phyloP scores from a whole-genome alignment of 2,329 filamentous ascomycete genomes.

The Tolypocladium tropicale region DNA sequence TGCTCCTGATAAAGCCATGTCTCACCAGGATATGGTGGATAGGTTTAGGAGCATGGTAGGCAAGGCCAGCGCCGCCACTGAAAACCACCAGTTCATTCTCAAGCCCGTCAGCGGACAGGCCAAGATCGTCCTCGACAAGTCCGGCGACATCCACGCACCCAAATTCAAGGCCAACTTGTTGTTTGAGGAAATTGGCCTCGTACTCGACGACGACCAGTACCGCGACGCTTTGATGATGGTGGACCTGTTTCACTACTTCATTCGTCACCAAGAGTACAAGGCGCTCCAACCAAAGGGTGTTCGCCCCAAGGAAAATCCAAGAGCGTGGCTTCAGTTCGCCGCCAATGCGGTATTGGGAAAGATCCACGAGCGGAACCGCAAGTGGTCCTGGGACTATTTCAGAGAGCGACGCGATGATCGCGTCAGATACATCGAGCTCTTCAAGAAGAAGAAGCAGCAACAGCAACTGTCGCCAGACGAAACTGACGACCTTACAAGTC shows the following conservation, averaged over 20 bases:
- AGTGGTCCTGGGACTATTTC: conserved; percentile 96
- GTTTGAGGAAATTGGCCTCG: conserved; percentile 95
- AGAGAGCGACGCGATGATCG: conserved; percentile 86
- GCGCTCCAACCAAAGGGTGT: conserved; percentile 76
- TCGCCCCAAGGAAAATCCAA: conserved; percentile 77
- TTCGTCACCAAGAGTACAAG: conserved; percentile 95
- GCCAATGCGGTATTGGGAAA: conserved; percentile 81
- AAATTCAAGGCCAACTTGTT: conserved; percentile 85
- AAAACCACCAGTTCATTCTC: conserved; percentile 80
- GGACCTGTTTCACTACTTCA: conserved; percentile 96
- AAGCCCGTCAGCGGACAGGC: conserved; percentile 93
- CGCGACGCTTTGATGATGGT: conserved; percentile 96
- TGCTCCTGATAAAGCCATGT: conserved; percentile 41
- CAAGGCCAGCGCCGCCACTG: conserved; percentile 48
- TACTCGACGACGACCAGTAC: conserved; percentile 97
- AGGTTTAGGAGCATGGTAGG: conserved; percentile 73
- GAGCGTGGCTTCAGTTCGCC: conserved; percentile 87
- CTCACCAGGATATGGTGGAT: conserved; percentile 67
- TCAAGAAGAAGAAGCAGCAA: conserved; percentile 83
- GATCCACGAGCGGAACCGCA: conserved; percentile 86
- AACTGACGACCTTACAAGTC: conserved; percentile 55
- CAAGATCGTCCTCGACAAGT: conserved; percentile 91
- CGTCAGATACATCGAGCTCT: conserved; percentile 79
- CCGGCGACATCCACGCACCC: conserved; percentile 64
- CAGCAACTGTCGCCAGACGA: conserved; percentile 64